Evolutionary conservation across 164 flowering plant genomes (phyloP).

Genomic region (Stephania japonica): DNA sequence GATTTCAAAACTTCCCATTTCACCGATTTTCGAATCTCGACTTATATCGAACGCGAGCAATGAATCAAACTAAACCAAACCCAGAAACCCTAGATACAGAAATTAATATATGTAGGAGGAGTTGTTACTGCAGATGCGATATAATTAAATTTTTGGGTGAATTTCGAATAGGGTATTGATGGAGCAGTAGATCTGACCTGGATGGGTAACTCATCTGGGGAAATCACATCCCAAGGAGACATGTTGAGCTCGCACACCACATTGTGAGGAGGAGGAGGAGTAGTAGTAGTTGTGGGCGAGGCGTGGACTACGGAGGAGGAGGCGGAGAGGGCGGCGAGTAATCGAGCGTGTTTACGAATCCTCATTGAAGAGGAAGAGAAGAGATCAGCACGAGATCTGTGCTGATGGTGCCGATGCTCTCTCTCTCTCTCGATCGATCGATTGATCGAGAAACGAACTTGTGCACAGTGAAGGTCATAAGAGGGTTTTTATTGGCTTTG

Average conservation of each 20-base stretch:
- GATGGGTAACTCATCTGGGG: conserved; percentile 5
- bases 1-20: too few relatives aligned
- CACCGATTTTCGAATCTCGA: too few relatives aligned
- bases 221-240: conserved; percentile 59
- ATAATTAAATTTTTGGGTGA: not conserved
- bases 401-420: too few relatives aligned
- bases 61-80: conserved; percentile 11
- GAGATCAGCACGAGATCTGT: too few relatives aligned
- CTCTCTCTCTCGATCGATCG: too few relatives aligned
- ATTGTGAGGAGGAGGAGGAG: not conserved
- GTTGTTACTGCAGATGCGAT: not conserved
- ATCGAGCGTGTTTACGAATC: conserved; percentile 19
- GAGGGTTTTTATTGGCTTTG: too few relatives aligned
- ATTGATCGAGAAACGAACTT: too few relatives aligned
- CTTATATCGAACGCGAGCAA: conserved; percentile 8
- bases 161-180: conserved; percentile 6
- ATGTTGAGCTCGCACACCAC: conserved; percentile 44
- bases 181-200: conserved; percentile 14
- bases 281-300: not conserved
- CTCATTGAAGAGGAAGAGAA: conserved; percentile 10
- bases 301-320: too few relatives aligned
- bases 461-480: too few relatives aligned
- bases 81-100: conserved; percentile 9
- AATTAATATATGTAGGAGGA: not conserved
- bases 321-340: not conserved